Evolutionary conservation across 75 land plant species (phyloP), one percentile per base, ranked within the genome.

Genomic region (Cryptomeria japonica): DNA sequence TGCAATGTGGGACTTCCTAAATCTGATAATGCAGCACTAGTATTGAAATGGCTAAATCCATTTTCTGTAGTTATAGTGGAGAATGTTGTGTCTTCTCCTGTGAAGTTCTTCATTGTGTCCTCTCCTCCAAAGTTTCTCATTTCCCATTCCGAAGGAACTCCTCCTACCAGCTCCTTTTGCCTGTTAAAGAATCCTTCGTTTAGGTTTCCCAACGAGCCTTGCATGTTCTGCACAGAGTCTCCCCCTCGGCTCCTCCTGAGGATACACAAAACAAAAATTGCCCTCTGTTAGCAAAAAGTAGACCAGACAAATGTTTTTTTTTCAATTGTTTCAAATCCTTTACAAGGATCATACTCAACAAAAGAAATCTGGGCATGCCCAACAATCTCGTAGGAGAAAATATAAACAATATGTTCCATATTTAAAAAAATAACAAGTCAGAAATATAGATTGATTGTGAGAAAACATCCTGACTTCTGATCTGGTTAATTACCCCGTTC

Each of bases 171-270:
- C 0, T 82, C 84, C 84, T 82, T 82, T 13, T 82, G 84, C 31
- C 84, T 82, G 6, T 16, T 38, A 18, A 11, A 82, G n/a, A 82
- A 82, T n/a, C 15, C 51, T 82, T 82, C 84, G 32, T 11, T 44
- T 44, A 46, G 28, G 51, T n/a, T 82, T 46, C 47, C 84, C 84
- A 41, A 28, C 1, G 84, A n/a, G 84, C 1, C 13, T 46, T 82
- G 84, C 84, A 82, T 46, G n/a, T 73, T 32, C 37, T 73, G 37
- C 36, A 73, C 77, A 73, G 84, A n/a, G 10, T 46, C 84, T 42
- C 84, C 46, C 8, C 16, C 49, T 44, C 84, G 47, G 51, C 34
- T 82, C 84, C 84, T 82, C 49, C 84, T 75, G 77, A 34, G 34
- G 34, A 34, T 7, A 51, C 55, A 51, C 2, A 5, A 79, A 16